A percentile compares a stretch with the other conserved stretches of the same genome.
Evolutionary conservation across 495 filamentous ascomycete species (phyloP).

Genomic region (Penicillium steckii): DNA sequence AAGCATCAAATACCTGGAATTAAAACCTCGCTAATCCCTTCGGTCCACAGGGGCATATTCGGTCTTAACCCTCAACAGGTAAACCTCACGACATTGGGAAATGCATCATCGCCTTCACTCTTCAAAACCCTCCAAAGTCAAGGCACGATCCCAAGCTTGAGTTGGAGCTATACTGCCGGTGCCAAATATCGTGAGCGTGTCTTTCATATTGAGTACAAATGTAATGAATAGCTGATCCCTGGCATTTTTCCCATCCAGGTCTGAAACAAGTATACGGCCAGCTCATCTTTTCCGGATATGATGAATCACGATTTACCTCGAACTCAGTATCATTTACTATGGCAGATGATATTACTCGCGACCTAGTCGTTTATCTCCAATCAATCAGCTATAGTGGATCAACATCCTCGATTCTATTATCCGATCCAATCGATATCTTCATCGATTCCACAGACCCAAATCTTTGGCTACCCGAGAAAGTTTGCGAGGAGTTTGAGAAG

Average conservation of each 20-base stretch:
- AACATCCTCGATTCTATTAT: constrained; percentile 39
- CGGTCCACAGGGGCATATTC: constrained; percentile 12
- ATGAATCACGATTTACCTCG: constrained; percentile 53
- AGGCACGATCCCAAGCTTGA: constrained; percentile 57
- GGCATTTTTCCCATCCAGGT: constrained; percentile 13
- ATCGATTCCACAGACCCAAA: constrained; percentile 69
- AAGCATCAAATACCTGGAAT: not conserved
- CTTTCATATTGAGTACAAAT: not conserved
- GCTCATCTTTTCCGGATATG: constrained; percentile 64
- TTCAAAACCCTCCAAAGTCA: constrained; percentile 37
- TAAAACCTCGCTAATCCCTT: not conserved
- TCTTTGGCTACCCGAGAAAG: constrained; percentile 61
- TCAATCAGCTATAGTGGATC: constrained; percentile 40
- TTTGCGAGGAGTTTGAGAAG: constrained; percentile 62
- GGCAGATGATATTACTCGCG: constrained; percentile 33
- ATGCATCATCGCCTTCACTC: constrained; percentile 19
- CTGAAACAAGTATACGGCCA: constrained; percentile 52
- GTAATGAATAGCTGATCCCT: not conserved
- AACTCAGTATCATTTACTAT: constrained; percentile 56
- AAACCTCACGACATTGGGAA: constrained; percentile 18
- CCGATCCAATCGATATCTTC: constrained; percentile 35
- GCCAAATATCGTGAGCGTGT: constrained; percentile 58
- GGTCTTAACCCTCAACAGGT: constrained; percentile 18
- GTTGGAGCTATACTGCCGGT: constrained; percentile 67
- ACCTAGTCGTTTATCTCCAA: constrained; percentile 53